A percentile compares a stretch with the other conserved stretches of the same genome.
These are phyloP conservation scores for Sisymbrium irio DNA, from an alignment of 345 rosid species.

Conservation along the genomic window DNA sequence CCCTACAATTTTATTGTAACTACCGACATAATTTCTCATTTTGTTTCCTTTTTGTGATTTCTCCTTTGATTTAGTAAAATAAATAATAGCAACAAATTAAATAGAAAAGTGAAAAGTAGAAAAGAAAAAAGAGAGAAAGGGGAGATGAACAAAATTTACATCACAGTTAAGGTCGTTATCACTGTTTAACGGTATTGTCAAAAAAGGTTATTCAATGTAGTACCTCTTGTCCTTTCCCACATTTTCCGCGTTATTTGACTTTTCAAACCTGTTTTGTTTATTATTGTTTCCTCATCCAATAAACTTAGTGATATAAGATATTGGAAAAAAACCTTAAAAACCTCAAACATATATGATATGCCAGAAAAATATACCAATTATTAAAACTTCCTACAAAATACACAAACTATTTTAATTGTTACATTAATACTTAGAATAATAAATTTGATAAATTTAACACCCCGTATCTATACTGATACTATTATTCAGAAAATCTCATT, in stretches of 20 bases:
- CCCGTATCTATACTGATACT: no score
- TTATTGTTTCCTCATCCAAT: no score
- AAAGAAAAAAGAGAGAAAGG: not conserved
- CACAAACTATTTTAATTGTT: no score
- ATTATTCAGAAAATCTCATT: no score
- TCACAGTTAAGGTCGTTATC: slow-evolving; percentile 32
- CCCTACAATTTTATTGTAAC: slow-evolving; percentile 31
- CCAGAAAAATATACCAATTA: no score
- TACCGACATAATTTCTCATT: slow-evolving; percentile 26
- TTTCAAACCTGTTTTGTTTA: slow-evolving; percentile 6
- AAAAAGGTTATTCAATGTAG: slow-evolving; percentile 3
- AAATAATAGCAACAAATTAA: not conserved
- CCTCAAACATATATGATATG: no score
- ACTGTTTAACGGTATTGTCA: slow-evolving; percentile 32
- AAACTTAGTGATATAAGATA: no score
- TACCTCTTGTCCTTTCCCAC: slow-evolving; percentile 18
- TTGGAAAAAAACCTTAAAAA: no score
- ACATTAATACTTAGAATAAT: no score
- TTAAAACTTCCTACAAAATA: no score
- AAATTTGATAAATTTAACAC: no score
- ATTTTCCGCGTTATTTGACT: slow-evolving; percentile 28
- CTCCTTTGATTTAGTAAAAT: not conserved
- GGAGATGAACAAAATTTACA: slow-evolving; percentile 13
- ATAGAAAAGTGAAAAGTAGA: not conserved
- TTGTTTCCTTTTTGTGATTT: slow-evolving; percentile 3